Evolutionary conservation across 2,329 filamentous ascomycete genomes (phyloP).

Genomic region (Ceratocystis alfenasii): DNA sequence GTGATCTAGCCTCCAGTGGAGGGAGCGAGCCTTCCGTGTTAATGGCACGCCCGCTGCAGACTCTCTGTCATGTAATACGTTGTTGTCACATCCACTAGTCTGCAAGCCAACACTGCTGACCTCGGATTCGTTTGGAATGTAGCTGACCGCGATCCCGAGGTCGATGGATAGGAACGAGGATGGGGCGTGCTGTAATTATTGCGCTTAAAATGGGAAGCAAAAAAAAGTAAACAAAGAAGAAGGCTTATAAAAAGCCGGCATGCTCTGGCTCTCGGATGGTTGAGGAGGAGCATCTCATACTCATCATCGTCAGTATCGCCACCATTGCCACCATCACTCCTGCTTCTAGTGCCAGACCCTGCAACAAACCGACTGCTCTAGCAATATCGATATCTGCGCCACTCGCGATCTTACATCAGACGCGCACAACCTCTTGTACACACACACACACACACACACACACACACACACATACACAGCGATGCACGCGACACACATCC

Average conservation of each 20-base stretch:
- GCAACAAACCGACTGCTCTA: background rate
- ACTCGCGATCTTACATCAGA: too few species aligned
- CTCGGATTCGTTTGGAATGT: background rate
- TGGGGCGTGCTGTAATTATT: background rate
- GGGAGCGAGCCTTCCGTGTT: background rate
- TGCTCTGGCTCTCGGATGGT: too few species aligned
- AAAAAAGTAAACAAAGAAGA: background rate
- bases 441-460: background rate
- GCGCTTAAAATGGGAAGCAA: background rate
- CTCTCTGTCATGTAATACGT: background rate
- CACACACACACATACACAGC: background rate
- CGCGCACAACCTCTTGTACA: background rate
- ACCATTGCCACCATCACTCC: background rate
- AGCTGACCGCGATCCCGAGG: too few species aligned
- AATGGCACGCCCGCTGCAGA: background rate
- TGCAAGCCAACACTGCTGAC: background rate
- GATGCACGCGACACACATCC: constrained; percentile 6
- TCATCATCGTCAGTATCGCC: background rate
- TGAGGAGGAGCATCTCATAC: too few species aligned
- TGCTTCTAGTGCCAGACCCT: background rate
- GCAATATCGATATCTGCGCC: background rate
- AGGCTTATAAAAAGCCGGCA: background rate
- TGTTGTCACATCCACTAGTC: background rate
- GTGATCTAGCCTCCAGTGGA: background rate
- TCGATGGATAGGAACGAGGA: background rate